phyloP scores from a whole-genome alignment of 192 early-diverging fungal genomes.

The Backusella mclennaniae region DNA sequence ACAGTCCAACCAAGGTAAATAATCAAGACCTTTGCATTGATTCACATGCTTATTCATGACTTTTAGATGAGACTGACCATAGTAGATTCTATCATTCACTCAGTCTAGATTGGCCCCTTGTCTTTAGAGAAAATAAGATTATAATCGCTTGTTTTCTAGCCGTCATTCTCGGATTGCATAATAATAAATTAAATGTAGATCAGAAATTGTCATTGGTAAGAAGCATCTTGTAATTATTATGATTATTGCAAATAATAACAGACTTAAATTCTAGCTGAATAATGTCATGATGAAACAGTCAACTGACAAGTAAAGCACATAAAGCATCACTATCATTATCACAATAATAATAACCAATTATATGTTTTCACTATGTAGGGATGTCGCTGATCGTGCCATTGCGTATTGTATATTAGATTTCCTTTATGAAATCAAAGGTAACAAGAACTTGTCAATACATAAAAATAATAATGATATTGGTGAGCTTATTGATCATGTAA shows the following conservation, averaged over 20 bases:
- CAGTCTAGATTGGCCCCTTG: background rate
- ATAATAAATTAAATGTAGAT: background rate
- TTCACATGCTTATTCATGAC: background rate
- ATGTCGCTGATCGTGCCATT: background rate
- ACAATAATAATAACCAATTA: background rate
- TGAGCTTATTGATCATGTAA: background rate
- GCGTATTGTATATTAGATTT: background rate
- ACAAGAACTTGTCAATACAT: background rate
- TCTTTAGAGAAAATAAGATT: constrained; percentile 4
- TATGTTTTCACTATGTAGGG: background rate
- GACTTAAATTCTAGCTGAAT: background rate
- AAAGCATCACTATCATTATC: background rate
- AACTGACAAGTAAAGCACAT: background rate
- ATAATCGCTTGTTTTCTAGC: background rate
- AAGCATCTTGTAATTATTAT: background rate
- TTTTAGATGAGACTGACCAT: background rate
- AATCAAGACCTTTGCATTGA: background rate
- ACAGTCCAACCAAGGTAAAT: background rate
- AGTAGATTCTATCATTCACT: background rate
- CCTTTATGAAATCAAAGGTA: background rate
- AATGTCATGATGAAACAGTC: background rate
- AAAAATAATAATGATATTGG: background rate
- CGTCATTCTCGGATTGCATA: background rate
- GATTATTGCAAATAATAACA: background rate
- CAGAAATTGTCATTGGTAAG: constrained; percentile 5